These are phyloP conservation scores for Centella asiatica DNA, from an alignment of 129 eudicot species.

Conservation along the genomic window DNA sequence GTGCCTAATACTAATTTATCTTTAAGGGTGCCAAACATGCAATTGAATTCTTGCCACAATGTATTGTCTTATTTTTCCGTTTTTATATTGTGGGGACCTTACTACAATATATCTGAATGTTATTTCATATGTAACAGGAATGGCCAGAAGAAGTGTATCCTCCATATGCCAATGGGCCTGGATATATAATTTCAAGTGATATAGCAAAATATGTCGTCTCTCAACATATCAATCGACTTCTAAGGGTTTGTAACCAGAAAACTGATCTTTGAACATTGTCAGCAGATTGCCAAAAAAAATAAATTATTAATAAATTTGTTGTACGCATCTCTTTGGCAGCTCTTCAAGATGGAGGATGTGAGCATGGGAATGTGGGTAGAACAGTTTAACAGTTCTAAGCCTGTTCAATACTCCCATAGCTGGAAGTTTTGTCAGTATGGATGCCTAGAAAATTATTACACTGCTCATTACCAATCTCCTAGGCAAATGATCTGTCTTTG, in stretches of 20 bases:
- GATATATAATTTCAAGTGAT: constrained; percentile 69
- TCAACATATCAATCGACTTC: constrained; percentile 44
- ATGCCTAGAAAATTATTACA: constrained; percentile 71
- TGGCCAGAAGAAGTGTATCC: constrained; percentile 93
- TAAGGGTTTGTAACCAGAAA: constrained; percentile 50
- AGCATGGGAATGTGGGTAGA: constrained; percentile 99
- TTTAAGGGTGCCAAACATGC: too few relatives aligned
- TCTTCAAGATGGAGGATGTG: constrained; percentile 97
- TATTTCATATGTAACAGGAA: constrained; percentile 53
- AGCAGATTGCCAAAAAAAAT: not conserved
- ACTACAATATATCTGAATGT: not conserved
- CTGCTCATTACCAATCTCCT: constrained; percentile 97
- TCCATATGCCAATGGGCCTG: constrained; percentile 93
- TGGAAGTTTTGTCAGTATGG: constrained; percentile 91
- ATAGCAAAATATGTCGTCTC: constrained; percentile 62
- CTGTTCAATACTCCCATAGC: constrained; percentile 64
- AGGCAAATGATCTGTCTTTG: constrained; percentile 91
- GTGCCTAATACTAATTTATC: too few relatives aligned
- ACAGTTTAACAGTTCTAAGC: constrained; percentile 66
- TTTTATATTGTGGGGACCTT: not conserved
- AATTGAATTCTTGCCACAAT: too few relatives aligned
- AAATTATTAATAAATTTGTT: not conserved
- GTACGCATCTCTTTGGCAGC: constrained; percentile 30
- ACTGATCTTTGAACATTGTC: not conserved
- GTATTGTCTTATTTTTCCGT: too few relatives aligned